Percentiles rank a stretch among this genome's conserved stretches.
Conservation (phyloP, 1,284 basidiomycete species). For the Trametes pubescens region DNA sequence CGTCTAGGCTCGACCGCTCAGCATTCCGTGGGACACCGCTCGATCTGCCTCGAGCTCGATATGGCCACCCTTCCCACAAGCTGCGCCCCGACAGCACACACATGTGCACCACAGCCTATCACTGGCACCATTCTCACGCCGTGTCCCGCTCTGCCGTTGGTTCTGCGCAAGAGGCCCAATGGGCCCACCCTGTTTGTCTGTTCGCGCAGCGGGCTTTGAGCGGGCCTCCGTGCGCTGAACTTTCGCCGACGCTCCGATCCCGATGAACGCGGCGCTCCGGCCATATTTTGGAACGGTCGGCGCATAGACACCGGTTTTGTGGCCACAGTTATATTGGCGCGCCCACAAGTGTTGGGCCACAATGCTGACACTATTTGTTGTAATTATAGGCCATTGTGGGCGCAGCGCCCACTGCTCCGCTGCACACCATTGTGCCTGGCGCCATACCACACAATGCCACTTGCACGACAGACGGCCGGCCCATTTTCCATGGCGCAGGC, state of each 20-base stretch:
- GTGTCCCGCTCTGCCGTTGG: slow-evolving; percentile 2
- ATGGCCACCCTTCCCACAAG: slow-evolving; percentile 17
- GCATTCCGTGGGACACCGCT: slow-evolving; percentile 17
- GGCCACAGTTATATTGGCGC: not conserved
- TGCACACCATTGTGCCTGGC: not conserved
- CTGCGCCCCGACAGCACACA: slow-evolving; percentile 1
- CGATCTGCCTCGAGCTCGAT: slow-evolving; percentile 23
- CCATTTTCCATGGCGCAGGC: not conserved
- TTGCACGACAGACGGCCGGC: no score
- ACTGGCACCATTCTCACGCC: slow-evolving; percentile 7
- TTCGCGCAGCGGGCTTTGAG: slow-evolving; percentile 10
- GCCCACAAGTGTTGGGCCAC: not conserved
- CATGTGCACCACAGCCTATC: slow-evolving; percentile 15
- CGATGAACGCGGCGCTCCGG: not conserved
- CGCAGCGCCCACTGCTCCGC: not conserved
- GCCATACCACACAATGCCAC: not conserved
- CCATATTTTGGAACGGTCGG: not conserved
- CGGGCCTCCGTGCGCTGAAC: slow-evolving; percentile 2
- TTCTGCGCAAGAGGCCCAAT: slow-evolving; percentile 1
- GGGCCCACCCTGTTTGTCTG: not conserved
- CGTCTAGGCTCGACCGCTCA: slow-evolving; percentile 8
- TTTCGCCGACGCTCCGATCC: slow-evolving; percentile 1
- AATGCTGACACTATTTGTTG: not conserved
- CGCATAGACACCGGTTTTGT: not conserved
- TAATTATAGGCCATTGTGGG: not conserved